Evolutionary conservation across 2,329 filamentous ascomycete genomes (phyloP).

Genomic region (Verticillium nubilum): DNA sequence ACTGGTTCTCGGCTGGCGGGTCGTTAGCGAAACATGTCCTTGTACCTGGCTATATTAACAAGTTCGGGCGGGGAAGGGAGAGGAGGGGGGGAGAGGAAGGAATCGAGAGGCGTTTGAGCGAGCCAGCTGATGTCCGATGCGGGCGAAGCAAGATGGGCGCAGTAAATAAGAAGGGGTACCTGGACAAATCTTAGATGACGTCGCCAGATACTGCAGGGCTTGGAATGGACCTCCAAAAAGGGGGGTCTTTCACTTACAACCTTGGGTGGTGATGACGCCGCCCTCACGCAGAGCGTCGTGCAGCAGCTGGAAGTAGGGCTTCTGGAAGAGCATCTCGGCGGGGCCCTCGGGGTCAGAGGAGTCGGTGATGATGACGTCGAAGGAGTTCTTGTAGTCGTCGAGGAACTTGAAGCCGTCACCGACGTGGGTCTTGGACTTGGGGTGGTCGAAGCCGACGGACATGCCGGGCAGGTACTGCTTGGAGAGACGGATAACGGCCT

Average conservation of each 20-base stretch:
- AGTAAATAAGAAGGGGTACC: conserved; percentile 1
- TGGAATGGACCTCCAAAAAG: conserved; percentile 25
- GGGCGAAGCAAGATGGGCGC: not conserved
- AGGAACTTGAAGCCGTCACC: conserved; percentile 99
- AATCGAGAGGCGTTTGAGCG: not conserved
- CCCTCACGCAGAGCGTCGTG: conserved; percentile 85
- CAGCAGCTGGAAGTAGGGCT: conserved; percentile 96
- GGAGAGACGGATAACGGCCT: conserved; percentile 96
- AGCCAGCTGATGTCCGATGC: not conserved
- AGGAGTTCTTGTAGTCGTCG: conserved; percentile 90
- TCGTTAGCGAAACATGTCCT: not conserved
- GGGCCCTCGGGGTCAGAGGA: conserved; percentile 96
- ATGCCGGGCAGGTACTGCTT: conserved; percentile 97
- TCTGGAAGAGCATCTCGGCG: conserved; percentile 94
- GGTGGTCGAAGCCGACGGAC: conserved; percentile 88
- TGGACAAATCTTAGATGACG: conserved; percentile 3
- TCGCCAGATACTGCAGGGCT: not conserved
- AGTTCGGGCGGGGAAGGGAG: not conserved
- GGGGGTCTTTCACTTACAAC: conserved; percentile 79
- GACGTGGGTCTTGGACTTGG: conserved; percentile 86
- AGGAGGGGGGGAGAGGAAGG: not conserved
- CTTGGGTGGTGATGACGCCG: conserved; percentile 99
- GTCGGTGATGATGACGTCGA: conserved; percentile 99
- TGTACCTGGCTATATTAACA: conserved; percentile 7
- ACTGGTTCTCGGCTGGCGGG: conserved; percentile 87